phyloP scores from a whole-genome alignment of 1,284 basidiomycete genomes.

The Leccinum angustisporum region DNA sequence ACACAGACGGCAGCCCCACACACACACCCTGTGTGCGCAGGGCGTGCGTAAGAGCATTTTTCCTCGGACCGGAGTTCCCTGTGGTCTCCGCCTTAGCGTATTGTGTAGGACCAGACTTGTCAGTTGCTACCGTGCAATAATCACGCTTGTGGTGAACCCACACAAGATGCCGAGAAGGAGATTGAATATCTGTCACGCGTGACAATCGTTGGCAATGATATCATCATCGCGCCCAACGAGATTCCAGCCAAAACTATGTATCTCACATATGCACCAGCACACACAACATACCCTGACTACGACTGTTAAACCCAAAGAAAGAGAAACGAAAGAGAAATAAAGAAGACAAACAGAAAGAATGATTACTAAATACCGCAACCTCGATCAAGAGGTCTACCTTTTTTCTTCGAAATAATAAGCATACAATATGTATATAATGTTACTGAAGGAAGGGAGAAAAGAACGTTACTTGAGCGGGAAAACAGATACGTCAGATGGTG shows the following conservation, averaged over 20 bases:
- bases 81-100: too few relatives aligned
- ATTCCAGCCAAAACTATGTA: background rate
- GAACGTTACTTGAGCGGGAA: background rate
- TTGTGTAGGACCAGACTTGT: too few relatives aligned
- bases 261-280: background rate
- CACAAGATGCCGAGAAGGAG: background rate
- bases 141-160: background rate
- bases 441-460: background rate
- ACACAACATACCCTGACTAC: background rate
- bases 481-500: constrained; percentile 12
- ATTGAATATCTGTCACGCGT: too few relatives aligned
- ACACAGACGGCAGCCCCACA: too few relatives aligned
- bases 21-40: too few relatives aligned
- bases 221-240: too few relatives aligned
- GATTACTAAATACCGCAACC: background rate
- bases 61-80: too few relatives aligned
- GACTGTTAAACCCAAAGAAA: background rate
- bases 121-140: too few relatives aligned
- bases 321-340: background rate
- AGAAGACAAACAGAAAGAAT: constrained; percentile 10
- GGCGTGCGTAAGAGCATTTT: too few relatives aligned
- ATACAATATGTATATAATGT: constrained; percentile 2
- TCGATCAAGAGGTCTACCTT: constrained; percentile 1
- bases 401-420: background rate
- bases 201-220: too few relatives aligned